phyloP scores from a whole-genome alignment of 352 stramenopile species.

The Phytophthora sansomeana region DNA sequence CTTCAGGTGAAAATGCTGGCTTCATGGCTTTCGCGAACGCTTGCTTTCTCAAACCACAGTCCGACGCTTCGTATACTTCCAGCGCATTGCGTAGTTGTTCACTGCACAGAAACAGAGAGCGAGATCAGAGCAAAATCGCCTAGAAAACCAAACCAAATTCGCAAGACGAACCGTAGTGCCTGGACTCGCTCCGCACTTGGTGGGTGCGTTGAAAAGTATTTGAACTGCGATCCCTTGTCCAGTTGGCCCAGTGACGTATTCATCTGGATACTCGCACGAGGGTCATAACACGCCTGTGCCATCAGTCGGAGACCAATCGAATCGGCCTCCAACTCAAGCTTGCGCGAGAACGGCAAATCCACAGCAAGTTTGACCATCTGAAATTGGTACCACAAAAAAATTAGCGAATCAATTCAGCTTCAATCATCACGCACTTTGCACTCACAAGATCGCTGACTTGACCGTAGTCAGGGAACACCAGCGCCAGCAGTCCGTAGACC shows the following conservation, averaged over 20 bases:
- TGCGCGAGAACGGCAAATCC: slow-evolving; percentile 64
- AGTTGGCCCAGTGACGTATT: slow-evolving; percentile 48
- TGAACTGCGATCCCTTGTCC: slow-evolving; percentile 45
- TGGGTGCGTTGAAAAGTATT: slow-evolving; percentile 83
- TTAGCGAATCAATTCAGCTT: neutral
- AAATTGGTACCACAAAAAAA: neutral
- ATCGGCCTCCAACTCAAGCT: slow-evolving; percentile 64
- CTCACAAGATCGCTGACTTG: slow-evolving; percentile 56
- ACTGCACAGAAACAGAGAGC: slow-evolving; percentile 15
- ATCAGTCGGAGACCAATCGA: slow-evolving; percentile 66
- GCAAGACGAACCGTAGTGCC: slow-evolving; percentile 42
- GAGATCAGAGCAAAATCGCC: neutral
- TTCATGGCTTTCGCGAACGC: slow-evolving; percentile 45
- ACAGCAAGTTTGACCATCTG: slow-evolving; percentile 61
- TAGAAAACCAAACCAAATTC: neutral
- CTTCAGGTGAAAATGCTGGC: slow-evolving; percentile 36
- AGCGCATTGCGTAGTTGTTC: slow-evolving; percentile 51
- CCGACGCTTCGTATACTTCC: slow-evolving; percentile 54
- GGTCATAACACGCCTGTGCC: slow-evolving; percentile 65
- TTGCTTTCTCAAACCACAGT: slow-evolving; percentile 45
- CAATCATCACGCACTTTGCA: neutral
- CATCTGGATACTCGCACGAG: slow-evolving; percentile 64
- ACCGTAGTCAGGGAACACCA: slow-evolving; percentile 63
- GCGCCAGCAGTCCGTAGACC: slow-evolving; percentile 57
- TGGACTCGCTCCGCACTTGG: slow-evolving; percentile 69